Percentiles rank a stretch among this genome's conserved stretches.
Conservation (phyloP, 2,329 filamentous ascomycete genomes). For the Sporothrix schenckii region DNA sequence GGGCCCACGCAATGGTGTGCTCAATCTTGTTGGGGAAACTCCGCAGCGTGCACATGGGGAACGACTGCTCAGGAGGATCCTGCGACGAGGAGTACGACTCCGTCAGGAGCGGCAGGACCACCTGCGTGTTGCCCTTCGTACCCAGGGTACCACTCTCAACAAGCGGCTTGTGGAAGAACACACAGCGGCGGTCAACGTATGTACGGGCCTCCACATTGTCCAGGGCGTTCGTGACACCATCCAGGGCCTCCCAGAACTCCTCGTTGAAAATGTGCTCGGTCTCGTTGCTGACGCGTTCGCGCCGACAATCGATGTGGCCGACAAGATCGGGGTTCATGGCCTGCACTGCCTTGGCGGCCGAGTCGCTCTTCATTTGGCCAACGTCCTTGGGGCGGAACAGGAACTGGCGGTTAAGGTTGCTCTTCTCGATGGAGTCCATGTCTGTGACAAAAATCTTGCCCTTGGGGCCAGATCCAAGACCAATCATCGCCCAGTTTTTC, state of each 20-base stretch:
- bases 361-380: slow-evolving; percentile 94
- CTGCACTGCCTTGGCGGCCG: slow-evolving; percentile 84
- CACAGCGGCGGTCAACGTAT: slow-evolving; percentile 93
- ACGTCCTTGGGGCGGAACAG: slow-evolving; percentile 93
- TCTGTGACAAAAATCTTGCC: slow-evolving; percentile 93
- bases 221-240: slow-evolving; percentile 93
- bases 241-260: slow-evolving; percentile 81
- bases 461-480: slow-evolving; percentile 81
- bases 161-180: slow-evolving; percentile 97
- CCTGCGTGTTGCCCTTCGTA: slow-evolving; percentile 98
- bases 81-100: slow-evolving; percentile 96
- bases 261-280: slow-evolving; percentile 96
- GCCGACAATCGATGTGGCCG: slow-evolving; percentile 81
- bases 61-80: slow-evolving; percentile 96
- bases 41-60: slow-evolving; percentile 96
- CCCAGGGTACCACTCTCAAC: slow-evolving; percentile 97
- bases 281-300: slow-evolving; percentile 86
- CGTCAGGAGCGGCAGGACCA: slow-evolving; percentile 85
- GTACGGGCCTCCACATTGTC: slow-evolving; percentile 97
- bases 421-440: slow-evolving; percentile 98
- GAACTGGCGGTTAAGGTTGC: slow-evolving; percentile 97
- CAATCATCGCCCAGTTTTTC: slow-evolving; percentile 99
- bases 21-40: slow-evolving; percentile 99
- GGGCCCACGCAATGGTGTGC: slow-evolving; percentile 97
- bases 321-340: slow-evolving; percentile 92